These are phyloP conservation scores for Amauroascus verrucosus DNA, from an alignment of 2,329 filamentous ascomycete species.

Conservation along the genomic window DNA sequence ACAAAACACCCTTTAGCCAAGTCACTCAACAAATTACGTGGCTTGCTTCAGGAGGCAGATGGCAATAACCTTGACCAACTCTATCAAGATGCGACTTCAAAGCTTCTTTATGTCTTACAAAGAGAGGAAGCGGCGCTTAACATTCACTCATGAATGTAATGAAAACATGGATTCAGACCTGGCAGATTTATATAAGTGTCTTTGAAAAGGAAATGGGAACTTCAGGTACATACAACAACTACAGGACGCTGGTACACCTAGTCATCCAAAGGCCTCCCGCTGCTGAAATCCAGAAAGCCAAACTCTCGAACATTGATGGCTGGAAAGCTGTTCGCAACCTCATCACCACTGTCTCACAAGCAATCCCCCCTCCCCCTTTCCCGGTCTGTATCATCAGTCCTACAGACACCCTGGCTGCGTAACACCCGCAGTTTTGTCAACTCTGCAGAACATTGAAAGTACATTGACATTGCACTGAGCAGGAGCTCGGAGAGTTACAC, in stretches of 20 bases:
- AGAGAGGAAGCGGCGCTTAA: neutral
- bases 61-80: neutral
- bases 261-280: slow-evolving; percentile 6
- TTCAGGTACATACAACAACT: slow-evolving; percentile 4
- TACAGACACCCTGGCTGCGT: slow-evolving; percentile 22
- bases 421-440: slow-evolving; percentile 25
- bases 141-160: neutral
- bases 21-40: neutral
- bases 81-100: neutral
- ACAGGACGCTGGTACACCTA: neutral
- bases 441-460: slow-evolving; percentile 22
- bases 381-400: slow-evolving; percentile 10
- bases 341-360: neutral
- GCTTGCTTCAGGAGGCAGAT: neutral
- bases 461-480: slow-evolving; percentile 22
- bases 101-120: neutral
- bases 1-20: neutral
- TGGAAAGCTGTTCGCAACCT: slow-evolving; percentile 4
- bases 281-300: no score
- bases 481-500: slow-evolving; percentile 20
- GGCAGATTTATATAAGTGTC: neutral
- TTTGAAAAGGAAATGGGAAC: no score
- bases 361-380: slow-evolving; percentile 19
- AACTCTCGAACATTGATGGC: slow-evolving; percentile 3
- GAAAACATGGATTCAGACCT: neutral